A percentile compares a stretch with the other conserved stretches of the same genome.
These are phyloP conservation scores for Grifola frondosa DNA, from an alignment of 1,284 basidiomycete genomes.

Conservation along the genomic window DNA sequence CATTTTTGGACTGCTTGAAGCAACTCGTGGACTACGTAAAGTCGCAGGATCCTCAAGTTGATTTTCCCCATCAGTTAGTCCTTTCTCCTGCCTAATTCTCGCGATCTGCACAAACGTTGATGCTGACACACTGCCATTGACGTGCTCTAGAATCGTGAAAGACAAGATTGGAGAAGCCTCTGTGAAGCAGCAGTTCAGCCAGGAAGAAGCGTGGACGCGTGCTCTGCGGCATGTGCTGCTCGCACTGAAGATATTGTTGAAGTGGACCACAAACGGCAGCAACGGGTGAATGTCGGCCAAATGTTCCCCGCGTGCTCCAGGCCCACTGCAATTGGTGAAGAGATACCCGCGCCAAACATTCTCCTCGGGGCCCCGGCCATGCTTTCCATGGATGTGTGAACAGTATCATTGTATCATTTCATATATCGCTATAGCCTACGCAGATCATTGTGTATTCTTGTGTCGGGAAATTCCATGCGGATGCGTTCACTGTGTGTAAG, in stretches of 20 bases:
- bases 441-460: neutral
- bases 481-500: too few species aligned
- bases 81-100: conserved; percentile 16
- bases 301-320: neutral
- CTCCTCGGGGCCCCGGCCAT: too few species aligned
- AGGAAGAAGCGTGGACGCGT: conserved; percentile 95
- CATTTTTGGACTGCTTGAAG: conserved; percentile 91
- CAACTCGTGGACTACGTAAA: conserved; percentile 87
- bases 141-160: conserved; percentile 70
- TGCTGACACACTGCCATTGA: conserved; percentile 6
- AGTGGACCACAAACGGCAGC: conserved; percentile 78
- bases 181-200: conserved; percentile 90
- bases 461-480: neutral
- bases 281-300: too few species aligned
- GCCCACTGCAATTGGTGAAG: neutral
- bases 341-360: too few species aligned
- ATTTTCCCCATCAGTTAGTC: conserved; percentile 83
- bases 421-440: neutral
- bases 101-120: conserved; percentile 5
- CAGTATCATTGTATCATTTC: too few species aligned
- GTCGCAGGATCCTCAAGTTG: conserved; percentile 67
- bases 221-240: conserved; percentile 89
- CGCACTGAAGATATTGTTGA: conserved; percentile 82
- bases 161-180: conserved; percentile 96
- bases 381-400: too few species aligned